phyloP scores from a whole-genome alignment of 805 yeast species.

The Zygosaccharomyces bisporus region DNA sequence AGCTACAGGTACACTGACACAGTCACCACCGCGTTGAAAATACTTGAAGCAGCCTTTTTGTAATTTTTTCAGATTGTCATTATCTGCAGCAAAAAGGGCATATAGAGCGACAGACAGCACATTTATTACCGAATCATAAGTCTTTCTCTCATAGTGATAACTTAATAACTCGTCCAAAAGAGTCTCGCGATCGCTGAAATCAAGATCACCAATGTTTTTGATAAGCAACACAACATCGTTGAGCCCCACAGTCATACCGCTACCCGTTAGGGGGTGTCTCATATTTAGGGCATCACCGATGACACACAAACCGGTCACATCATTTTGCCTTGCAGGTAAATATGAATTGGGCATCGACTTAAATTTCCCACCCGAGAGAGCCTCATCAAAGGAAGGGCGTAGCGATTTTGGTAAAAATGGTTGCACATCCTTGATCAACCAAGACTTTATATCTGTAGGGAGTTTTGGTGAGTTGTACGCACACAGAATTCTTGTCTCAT shows the following conservation, averaged over 20 bases:
- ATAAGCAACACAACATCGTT: conserved; percentile 73
- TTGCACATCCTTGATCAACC: conserved; percentile 57
- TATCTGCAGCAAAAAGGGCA: conserved; percentile 85
- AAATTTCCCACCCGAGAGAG: conserved; percentile 55
- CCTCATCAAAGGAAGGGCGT: conserved; percentile 63
- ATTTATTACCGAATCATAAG: conserved; percentile 78
- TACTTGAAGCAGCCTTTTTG: conserved; percentile 89
- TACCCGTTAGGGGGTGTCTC: conserved; percentile 98
- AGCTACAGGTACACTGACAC: conserved; percentile 74
- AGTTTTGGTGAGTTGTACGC: conserved; percentile 72
- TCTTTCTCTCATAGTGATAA: conserved; percentile 77
- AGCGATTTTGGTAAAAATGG: conserved; percentile 64
- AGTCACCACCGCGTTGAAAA: conserved; percentile 79
- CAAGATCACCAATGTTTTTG: conserved; percentile 39
- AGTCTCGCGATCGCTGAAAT: conserved; percentile 52
- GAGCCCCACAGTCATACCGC: conserved; percentile 98
- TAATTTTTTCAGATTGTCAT: conserved; percentile 56
- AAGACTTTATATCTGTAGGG: conserved; percentile 64
- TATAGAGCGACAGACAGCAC: conserved; percentile 88
- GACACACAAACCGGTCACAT: conserved; percentile 69
- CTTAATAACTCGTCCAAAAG: conserved; percentile 55
- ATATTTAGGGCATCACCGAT: conserved; percentile 93
- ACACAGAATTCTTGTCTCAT: conserved; percentile 84
- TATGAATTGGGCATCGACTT: conserved; percentile 93
- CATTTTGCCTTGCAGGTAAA: conserved; percentile 71